A percentile compares a stretch with the other conserved stretches of the same genome.
Evolutionary conservation across 2,329 filamentous ascomycete species (phyloP).

Genomic region (Claviceps sp.): DNA sequence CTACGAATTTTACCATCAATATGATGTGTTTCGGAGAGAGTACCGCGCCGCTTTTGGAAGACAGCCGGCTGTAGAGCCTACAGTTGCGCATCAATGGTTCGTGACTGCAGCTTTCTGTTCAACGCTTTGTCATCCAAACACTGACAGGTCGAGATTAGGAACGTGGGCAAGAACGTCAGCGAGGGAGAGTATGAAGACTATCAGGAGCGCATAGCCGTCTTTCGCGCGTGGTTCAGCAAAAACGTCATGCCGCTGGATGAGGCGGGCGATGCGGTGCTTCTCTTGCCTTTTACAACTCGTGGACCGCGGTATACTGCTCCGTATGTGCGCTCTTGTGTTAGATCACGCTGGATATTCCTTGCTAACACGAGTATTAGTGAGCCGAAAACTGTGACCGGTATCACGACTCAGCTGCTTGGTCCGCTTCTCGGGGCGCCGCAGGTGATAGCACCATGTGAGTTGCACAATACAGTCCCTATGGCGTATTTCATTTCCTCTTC

Average conservation of each 20-base stretch:
- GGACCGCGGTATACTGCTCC: slow-evolving; percentile 10
- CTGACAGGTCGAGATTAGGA: slow-evolving; percentile 9
- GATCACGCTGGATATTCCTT: background rate
- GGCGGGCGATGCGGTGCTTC: slow-evolving; percentile 10
- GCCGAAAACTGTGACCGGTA: slow-evolving; percentile 9
- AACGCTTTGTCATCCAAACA: too few relatives aligned
- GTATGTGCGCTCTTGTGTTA: background rate
- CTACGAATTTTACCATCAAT: slow-evolving; percentile 20
- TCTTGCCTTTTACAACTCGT: slow-evolving; percentile 12
- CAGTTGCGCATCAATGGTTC: slow-evolving; percentile 17
- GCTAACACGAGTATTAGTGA: background rate
- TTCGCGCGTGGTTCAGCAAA: slow-evolving; percentile 19
- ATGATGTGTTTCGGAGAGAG: slow-evolving; percentile 14
- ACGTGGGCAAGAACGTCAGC: slow-evolving; percentile 11
- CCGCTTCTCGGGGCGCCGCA: slow-evolving; percentile 18
- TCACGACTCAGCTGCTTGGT: slow-evolving; percentile 16
- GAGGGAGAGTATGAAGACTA: slow-evolving; percentile 13
- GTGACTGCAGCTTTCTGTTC: background rate
- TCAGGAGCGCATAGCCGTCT: slow-evolving; percentile 14
- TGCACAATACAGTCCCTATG: background rate
- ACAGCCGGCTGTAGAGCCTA: slow-evolving; percentile 17
- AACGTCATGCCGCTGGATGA: slow-evolving; percentile 12
- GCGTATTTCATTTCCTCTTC: background rate
- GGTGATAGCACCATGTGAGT: slow-evolving; percentile 23
- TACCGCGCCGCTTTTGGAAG: slow-evolving; percentile 14